These are phyloP conservation scores for Apiospora hydei DNA, from an alignment of 2,329 filamentous ascomycete genomes.

Conservation along the genomic window DNA sequence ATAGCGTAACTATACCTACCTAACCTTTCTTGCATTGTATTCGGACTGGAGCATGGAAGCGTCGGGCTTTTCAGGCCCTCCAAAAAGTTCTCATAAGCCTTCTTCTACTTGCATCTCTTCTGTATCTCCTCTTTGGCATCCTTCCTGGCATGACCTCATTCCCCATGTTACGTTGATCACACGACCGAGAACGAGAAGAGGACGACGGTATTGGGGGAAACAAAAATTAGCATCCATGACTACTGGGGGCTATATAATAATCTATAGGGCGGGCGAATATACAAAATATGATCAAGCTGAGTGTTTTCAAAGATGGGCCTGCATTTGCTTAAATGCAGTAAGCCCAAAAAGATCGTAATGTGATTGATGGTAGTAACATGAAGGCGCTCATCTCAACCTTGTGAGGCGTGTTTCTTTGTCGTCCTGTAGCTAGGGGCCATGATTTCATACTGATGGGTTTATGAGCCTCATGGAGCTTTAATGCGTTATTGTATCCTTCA, in stretches of 20 bases:
- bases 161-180: neutral
- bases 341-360: neutral
- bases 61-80: conserved; percentile 22
- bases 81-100: neutral
- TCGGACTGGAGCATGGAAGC: conserved; percentile 20
- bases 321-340: neutral
- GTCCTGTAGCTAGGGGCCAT: neutral
- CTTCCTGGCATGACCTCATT: conserved; percentile 1
- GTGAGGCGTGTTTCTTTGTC: neutral
- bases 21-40: conserved; percentile 18
- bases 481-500: neutral
- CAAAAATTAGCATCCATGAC: conserved; percentile 2
- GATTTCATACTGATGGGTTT: neutral
- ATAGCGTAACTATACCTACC: neutral
- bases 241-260: conserved; percentile 4
- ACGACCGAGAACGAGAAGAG: neutral
- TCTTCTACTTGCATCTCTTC: conserved; percentile 8
- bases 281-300: neutral
- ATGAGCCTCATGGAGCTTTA: neutral
- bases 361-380: neutral
- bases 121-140: conserved; percentile 8
- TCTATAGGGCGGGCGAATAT: conserved; percentile 8
- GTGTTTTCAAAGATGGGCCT: neutral
- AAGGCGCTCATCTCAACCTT: neutral
- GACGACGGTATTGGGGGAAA: conserved; percentile 1